phyloP scores from a whole-genome alignment of 2,329 filamentous ascomycete species.

The Penicillium vulpinum region DNA sequence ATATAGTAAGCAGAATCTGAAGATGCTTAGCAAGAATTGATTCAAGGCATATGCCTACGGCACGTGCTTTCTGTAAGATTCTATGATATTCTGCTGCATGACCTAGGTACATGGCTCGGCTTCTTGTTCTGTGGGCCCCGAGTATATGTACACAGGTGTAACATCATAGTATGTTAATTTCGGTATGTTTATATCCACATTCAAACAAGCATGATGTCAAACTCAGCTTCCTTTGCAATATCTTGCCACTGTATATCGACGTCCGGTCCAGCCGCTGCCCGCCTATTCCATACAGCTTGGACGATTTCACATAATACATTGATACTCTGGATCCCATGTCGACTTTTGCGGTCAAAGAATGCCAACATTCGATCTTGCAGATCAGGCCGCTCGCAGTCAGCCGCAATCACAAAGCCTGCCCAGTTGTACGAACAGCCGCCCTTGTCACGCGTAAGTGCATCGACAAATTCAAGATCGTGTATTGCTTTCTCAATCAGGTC shows the following conservation, averaged over 20 bases:
- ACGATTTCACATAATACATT: conserved; percentile 35
- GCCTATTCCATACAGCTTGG: conserved; percentile 32
- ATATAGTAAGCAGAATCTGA: too few relatives aligned
- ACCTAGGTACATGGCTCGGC: neutral
- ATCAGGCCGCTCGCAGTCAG: conserved; percentile 32
- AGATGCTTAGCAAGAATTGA: too few relatives aligned
- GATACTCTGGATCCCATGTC: conserved; percentile 38
- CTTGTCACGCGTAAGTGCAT: conserved; percentile 27
- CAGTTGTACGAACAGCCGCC: conserved; percentile 40
- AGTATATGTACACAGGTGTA: neutral
- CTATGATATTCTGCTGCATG: too few relatives aligned
- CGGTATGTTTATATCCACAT: neutral
- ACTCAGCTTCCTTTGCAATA: conserved; percentile 34
- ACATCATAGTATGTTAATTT: neutral
- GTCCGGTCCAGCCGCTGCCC: conserved; percentile 13
- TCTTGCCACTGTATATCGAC: conserved; percentile 36
- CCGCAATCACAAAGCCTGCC: conserved; percentile 39
- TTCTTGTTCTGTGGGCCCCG: neutral
- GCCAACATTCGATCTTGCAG: conserved; percentile 32
- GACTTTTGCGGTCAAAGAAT: conserved; percentile 35
- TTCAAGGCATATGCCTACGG: too few relatives aligned
- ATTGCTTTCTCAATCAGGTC: conserved; percentile 35
- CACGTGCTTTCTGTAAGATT: too few relatives aligned
- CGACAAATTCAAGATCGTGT: conserved; percentile 34
- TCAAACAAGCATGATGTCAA: conserved; percentile 37